Evolutionary conservation across 2,329 filamentous ascomycete genomes (phyloP), one percentile per base, ranked within the genome.

Genomic region (Alternaria tenuissima): DNA sequence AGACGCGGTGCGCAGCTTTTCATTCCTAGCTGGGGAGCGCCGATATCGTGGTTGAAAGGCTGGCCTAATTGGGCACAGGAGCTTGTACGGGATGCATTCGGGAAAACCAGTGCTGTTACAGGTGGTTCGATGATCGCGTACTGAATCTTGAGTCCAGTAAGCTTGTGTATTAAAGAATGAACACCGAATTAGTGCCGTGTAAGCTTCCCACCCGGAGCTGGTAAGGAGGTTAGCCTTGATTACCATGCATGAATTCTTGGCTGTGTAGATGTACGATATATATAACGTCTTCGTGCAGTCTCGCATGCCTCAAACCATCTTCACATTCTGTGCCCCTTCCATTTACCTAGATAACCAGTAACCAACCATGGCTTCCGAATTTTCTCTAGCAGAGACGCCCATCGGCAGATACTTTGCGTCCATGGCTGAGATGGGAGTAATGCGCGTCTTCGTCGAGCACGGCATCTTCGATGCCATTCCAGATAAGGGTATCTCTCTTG

Each of bases 1-100:
- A 57, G 47, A 30, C 71, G 75, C 26, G 73, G 71, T 34, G 76
- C 78, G 60, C 64, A 80, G 47, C 66, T 80, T 34, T 47, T 80
- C 24, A 69, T 71, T 5, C 59, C 59, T 7, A 30, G 39, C 36
- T 9, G 11, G 14, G 38, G 38, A 7, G 55, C 38, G n/a, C 46
- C 46, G 12, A 57, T 52, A 16, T 57, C 55, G 11, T 52, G 46
- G 55, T 18, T 57, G 46, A 52, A 52, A 16, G 47, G 55, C 16
- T 44, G 42, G 16, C 55, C 55, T 7, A 44, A 44, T 11, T 57
- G 55, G 55, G 12, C 12, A 11, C 55, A 57, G 39, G 55, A 47
- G 28, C 38, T 56, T 51, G 54, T 56, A 12, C 22, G 54, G 28
- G 54, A 56, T 36, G 16, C 36, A 28, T 56, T 56, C 28, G 54